These are phyloP conservation scores for Colletotrichum acutatum DNA, from an alignment of 2,329 filamentous ascomycete genomes.

Conservation along the genomic window DNA sequence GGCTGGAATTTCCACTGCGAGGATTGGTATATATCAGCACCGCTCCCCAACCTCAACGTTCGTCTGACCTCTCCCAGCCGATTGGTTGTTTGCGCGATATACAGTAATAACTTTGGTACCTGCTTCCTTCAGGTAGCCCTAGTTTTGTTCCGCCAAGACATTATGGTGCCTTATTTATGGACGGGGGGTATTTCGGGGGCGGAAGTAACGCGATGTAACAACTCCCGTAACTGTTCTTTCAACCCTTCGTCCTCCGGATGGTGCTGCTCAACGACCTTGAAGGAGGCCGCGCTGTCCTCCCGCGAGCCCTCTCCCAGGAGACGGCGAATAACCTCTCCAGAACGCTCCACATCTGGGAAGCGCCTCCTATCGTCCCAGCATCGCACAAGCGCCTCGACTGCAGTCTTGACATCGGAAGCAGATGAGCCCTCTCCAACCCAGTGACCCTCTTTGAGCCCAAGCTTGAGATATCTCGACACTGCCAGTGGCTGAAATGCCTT, in stretches of 20 bases:
- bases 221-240: neutral
- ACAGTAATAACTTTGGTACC: neutral
- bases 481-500: constrained; percentile 29
- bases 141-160: too few species aligned
- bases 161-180: too few species aligned
- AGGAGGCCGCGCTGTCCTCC: neutral
- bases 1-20: neutral
- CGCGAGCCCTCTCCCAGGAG: neutral
- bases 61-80: neutral
- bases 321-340: neutral
- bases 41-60: neutral
- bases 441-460: constrained; percentile 19
- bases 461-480: constrained; percentile 16
- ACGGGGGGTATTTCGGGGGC: too few species aligned
- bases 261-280: neutral
- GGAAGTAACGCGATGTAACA: neutral
- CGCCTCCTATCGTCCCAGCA: neutral
- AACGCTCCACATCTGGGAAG: neutral
- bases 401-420: neutral
- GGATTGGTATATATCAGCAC: neutral
- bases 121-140: neutral
- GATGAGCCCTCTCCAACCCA: neutral
- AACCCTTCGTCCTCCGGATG: neutral
- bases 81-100: neutral
- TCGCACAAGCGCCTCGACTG: neutral